Evolutionary conservation across 2,329 filamentous ascomycete species (phyloP).

Genomic region (Drechslerella coelobrocha): DNA sequence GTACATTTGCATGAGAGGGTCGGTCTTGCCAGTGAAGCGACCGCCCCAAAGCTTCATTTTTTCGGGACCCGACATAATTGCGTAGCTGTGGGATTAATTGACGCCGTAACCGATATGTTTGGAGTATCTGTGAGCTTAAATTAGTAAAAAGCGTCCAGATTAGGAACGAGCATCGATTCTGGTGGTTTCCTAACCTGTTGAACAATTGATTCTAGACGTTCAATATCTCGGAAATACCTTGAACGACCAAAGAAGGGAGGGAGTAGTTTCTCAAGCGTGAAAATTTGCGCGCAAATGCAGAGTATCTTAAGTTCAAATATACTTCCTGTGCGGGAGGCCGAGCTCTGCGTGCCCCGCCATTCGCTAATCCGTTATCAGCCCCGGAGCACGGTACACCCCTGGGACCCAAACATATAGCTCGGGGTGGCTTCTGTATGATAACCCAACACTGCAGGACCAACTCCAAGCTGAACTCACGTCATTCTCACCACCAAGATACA

Average conservation of each 20-base stretch:
- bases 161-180: too few species aligned
- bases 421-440: not conserved
- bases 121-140: too few species aligned
- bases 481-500: not conserved
- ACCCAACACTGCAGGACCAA: not conserved
- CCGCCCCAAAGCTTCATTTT: slow-evolving; percentile 60
- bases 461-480: not conserved
- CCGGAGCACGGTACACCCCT: slow-evolving; percentile 3
- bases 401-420: not conserved
- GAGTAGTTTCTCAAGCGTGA: not conserved
- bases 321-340: slow-evolving; percentile 2
- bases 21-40: slow-evolving; percentile 71
- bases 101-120: too few species aligned
- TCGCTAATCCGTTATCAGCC: slow-evolving; percentile 46
- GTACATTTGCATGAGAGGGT: slow-evolving; percentile 85
- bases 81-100: not conserved
- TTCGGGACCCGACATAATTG: slow-evolving; percentile 26
- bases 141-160: too few species aligned
- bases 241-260: not conserved
- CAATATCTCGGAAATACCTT: too few species aligned
- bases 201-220: not conserved
- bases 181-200: not conserved
- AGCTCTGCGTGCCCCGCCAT: slow-evolving; percentile 16
- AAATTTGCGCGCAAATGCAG: not conserved
- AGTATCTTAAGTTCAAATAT: slow-evolving; percentile 4